Percentiles rank a stretch among this genome's conserved stretches.
Evolutionary conservation across 2,329 filamentous ascomycete species (phyloP).

Genomic region (Botrytis elliptica): DNA sequence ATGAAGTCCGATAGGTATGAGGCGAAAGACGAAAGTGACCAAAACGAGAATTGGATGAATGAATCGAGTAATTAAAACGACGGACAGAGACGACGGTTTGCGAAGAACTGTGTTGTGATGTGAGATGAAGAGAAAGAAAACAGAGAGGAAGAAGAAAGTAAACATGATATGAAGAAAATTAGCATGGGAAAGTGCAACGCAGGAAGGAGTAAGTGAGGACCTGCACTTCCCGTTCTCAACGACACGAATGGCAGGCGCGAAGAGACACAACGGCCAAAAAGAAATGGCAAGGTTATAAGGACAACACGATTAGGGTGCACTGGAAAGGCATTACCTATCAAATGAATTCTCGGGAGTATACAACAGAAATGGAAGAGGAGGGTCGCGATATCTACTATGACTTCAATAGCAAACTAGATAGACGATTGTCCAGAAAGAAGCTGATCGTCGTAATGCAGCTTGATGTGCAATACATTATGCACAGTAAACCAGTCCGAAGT

Average conservation of each 20-base stretch:
- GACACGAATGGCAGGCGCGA: not conserved
- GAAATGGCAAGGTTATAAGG: too few species aligned
- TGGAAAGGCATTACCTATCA: not conserved
- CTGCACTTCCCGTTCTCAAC: not conserved
- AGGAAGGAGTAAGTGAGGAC: constrained; percentile 10
- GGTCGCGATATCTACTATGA: too few species aligned
- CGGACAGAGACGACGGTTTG: constrained; percentile 11
- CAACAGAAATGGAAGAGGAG: not conserved
- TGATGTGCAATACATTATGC: not conserved
- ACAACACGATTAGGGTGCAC: not conserved
- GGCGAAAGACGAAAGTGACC: constrained; percentile 16
- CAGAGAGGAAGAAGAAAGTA: constrained; percentile 14
- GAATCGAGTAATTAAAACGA: not conserved
- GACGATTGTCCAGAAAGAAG: not conserved
- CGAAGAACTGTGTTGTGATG: not conserved
- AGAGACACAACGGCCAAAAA: too few species aligned
- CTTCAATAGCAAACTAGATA: not conserved
- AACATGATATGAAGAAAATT: not conserved
- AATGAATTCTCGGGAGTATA: not conserved
- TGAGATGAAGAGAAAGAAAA: constrained; percentile 13
- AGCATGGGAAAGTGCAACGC: not conserved
- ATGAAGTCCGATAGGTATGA: constrained; percentile 13
- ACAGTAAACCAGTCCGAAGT: not conserved
- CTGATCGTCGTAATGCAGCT: not conserved
- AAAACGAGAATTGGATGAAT: constrained; percentile 15